Evolutionary conservation across 768 basidiomycete genomes (phyloP), one percentile per base, ranked within the genome.

Genomic region (Hemileccinum rubropunctum): DNA sequence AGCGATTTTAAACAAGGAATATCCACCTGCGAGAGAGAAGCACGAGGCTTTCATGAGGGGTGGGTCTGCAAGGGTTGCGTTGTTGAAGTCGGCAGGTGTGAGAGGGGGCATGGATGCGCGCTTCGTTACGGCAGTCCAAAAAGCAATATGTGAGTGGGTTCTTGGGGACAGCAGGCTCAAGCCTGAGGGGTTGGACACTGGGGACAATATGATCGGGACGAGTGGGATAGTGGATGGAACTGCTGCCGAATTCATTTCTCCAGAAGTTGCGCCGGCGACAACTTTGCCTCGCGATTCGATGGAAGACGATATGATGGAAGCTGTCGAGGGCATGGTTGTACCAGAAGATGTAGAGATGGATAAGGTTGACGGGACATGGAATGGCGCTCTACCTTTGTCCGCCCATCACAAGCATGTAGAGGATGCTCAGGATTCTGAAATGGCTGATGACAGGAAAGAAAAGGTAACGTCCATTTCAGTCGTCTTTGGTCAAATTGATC

Each of bases 41-140:
- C 82, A 88, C 53, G 68, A 70, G 6, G 64, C 62, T 0, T 90
- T 84, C 56, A 76, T 90, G 62, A 74, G 69, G 47, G 85, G 86
- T 11, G 84, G 82, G 0, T 64, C 68, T 3, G 71, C 71, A 12
- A 72, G 84, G 48, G 63, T 69, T 23, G 45, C 56, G 30, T 26
- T 69, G 10, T 47, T 70, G 46, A 61, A 68, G 50, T 62, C 62
- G 32, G 67, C 67, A 0, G 70, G 69, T 14, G 53, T 68, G 4
- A 67, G 70, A 45, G 78, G 74, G 10, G 66, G 67, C 7, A 59
- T 76, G 54, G 73, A 61, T 38, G 62, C 63, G 17, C 58, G 53
- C 30, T 73, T 78, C 43, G 68, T 75, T 17, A 71, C 68, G 39
- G 63, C 68, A 26, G 59, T 77, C 14, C 70, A 70, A 42, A 63